Evolutionary conservation across 2,329 filamentous ascomycete genomes (phyloP).

Genomic region (Leptographium galeiforme): DNA sequence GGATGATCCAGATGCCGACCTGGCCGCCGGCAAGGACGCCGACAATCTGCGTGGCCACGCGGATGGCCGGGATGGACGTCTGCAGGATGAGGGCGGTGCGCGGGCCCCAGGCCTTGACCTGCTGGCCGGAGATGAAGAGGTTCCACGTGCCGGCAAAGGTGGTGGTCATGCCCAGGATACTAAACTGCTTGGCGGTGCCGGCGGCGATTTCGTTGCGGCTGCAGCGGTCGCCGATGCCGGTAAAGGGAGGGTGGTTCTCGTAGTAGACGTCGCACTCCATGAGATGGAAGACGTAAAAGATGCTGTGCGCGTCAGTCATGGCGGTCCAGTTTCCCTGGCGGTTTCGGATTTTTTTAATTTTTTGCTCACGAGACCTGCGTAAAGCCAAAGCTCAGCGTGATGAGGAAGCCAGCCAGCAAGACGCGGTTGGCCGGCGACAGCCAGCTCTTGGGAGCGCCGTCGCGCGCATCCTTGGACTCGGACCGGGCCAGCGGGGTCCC

Average conservation of each 20-base stretch:
- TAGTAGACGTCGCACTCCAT: conserved; percentile 65
- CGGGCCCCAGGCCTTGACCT: conserved; percentile 52
- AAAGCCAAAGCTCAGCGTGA: conserved; percentile 36
- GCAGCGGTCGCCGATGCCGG: conserved; percentile 39
- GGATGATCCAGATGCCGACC: conserved; percentile 53
- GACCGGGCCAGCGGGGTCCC: background rate
- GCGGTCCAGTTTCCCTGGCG: no score
- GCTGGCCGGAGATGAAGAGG: conserved; percentile 53
- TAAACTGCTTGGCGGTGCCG: conserved; percentile 47
- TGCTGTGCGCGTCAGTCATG: conserved; percentile 13
- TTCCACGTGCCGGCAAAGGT: conserved; percentile 52
- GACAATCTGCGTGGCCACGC: conserved; percentile 49
- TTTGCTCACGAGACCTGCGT: conserved; percentile 33
- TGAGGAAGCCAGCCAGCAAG: conserved; percentile 45
- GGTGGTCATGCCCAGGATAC: conserved; percentile 53
- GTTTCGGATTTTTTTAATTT: background rate
- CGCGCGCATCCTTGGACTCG: background rate
- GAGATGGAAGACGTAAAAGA: conserved; percentile 51
- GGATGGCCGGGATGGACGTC: conserved; percentile 49
- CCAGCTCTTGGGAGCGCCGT: background rate
- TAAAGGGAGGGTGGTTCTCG: conserved; percentile 36
- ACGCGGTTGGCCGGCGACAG: conserved; percentile 26
- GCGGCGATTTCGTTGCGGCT: conserved; percentile 48
- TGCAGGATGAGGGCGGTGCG: conserved; percentile 49
- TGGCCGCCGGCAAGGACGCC: conserved; percentile 49